Evolutionary conservation across 352 stramenopile genomes (phyloP), one percentile per base, ranked within the genome.

Genomic region (Pythium graminicola): DNA sequence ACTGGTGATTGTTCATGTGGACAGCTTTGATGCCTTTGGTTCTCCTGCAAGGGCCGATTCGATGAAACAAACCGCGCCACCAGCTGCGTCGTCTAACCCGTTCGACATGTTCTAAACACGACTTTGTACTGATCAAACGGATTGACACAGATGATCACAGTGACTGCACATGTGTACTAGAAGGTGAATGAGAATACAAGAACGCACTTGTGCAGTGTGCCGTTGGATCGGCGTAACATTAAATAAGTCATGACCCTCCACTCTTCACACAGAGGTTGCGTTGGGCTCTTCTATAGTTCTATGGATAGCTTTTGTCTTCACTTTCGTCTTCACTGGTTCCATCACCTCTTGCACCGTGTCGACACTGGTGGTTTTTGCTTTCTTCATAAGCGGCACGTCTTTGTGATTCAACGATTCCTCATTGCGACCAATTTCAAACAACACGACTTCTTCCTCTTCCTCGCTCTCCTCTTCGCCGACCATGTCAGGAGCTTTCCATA

Each of bases 91-190:
- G 24, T 70, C 79, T 29, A 92, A 92, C 53, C 81, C 79, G 44
- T 89, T 92, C 63, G 81, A 92, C 60, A 79, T 92, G 74, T 89
- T 92, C 64, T 92, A 81, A 62, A 31, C 47, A 45, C 16, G n/a
- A n/a, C n/a, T n/a, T n/a, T n/a, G n/a, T n/a, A n/a, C n/a, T n/a
- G 8, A 36, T 14, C 31, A 36, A 36, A 9, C 14, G 9, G 9
- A 36, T 36, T 14, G 31, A 14, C 31, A 14, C 31, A 14, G 17
- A 31, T 22, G 39, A 45, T 7, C 6, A 6, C 9, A 27, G 19
- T 27, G 16, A 19, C 8, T 46, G 1, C 39, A 46, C 16, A 8
- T 19, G 39, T 42, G 11, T 16, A 24, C n/a, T 38, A 38, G 2
- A 38, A 38, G n/a, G 36, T n/a, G n/a, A n/a, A 44, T 27, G 22